Evolutionary conservation across 2,329 filamentous ascomycete genomes (phyloP), one percentile per base, ranked within the genome.

Genomic region (Septoria linicola): DNA sequence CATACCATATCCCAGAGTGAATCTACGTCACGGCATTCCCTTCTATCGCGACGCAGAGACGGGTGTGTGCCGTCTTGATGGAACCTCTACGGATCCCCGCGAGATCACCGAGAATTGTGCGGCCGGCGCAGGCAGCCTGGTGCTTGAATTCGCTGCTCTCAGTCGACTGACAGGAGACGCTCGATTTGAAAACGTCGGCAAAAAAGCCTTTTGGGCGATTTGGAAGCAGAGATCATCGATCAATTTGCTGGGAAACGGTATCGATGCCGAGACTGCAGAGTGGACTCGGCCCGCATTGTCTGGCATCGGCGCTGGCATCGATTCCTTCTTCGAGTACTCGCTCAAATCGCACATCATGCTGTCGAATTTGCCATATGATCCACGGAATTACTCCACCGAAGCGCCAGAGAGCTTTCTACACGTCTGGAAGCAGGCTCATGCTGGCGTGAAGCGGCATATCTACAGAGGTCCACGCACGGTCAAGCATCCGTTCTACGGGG

Each of bases 291-390:
- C 87, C 7, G 80, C 88, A 1, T 91, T 89, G 68, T 85, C 92
- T n/a, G 92, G 93, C 23, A 95, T 99, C 61, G 93, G 93, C 42
- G 93, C 93, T 6, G 93, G 93, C 32, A 89, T 96, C 64, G 93
- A 99, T 73, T 96, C 91, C 72, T 99, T 99, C 73, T 97, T 96
- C 65, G 93, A 99, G 72, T 99, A 99, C 70, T 91, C 93, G 3
- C 80, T 97, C 63, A 99, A 99, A 72, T 90, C 90, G 14, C 85
- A 96, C 66, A 88, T 99, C 53, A 73, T 99, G 19, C 81, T 97
- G 17, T 96, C 92, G 2, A 88, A 89, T 1, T 82, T 76, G 4
- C 69, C 72, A 0, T 70, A 69, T 53, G 63, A 72, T 37, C 35
- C 64, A 4, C 63, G 81, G 2, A 80, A 83, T 44, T 80, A 87